Conservation (phyloP, 257 asterid genomes). For the Cynanchum wilfordii region DNA sequence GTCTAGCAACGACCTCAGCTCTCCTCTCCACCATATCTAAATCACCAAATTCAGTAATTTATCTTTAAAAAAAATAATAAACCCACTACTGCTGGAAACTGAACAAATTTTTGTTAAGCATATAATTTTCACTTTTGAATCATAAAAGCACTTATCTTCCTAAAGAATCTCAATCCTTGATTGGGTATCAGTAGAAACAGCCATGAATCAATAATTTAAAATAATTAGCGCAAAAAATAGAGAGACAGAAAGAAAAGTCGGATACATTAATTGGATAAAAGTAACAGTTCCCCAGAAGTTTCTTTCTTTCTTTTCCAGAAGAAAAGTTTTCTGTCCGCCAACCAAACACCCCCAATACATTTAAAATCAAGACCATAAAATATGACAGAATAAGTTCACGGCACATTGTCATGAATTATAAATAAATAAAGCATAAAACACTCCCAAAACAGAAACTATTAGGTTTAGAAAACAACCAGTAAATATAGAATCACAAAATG, state of each 20-base stretch:
- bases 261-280: background rate
- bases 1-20: constrained; percentile 85
- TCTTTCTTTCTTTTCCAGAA: background rate
- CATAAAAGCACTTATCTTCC: background rate
- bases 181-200: background rate
- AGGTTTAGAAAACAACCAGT: background rate
- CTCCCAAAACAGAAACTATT: background rate
- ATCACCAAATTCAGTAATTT: constrained; percentile 9
- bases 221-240: too few species aligned
- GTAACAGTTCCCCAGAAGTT: background rate
- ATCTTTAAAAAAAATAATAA: background rate
- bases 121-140: background rate
- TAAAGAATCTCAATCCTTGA: background rate
- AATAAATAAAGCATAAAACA: background rate
- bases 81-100: background rate
- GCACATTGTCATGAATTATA: background rate
- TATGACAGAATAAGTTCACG: background rate
- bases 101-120: too few species aligned
- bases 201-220: background rate
- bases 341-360: background rate
- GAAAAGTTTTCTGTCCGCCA: background rate
- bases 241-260: background rate
- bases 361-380: background rate
- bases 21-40: constrained; percentile 94
- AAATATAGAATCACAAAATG: background rate